Evolutionary conservation across 495 filamentous ascomycete genomes (phyloP).

Genomic region (Echria macrotheca): DNA sequence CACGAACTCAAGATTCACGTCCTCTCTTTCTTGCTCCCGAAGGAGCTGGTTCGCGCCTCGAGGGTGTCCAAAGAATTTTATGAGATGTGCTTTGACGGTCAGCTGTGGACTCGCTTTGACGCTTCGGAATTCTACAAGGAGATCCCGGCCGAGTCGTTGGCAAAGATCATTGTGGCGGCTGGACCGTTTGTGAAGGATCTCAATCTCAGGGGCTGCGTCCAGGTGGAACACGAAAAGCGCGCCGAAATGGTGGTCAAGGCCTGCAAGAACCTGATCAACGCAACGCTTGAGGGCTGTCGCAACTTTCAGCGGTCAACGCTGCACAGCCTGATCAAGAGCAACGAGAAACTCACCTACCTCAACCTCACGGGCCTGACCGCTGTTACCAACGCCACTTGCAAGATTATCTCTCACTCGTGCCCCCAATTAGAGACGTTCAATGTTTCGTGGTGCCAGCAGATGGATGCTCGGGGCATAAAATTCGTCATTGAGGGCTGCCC

Average conservation of each 20-base stretch:
- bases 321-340: conserved; percentile 73
- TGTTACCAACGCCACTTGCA: conserved; percentile 80
- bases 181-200: conserved; percentile 88
- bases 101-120: conserved; percentile 83
- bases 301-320: conserved; percentile 72
- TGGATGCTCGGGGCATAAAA: conserved; percentile 76
- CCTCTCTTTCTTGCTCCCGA: conserved; percentile 69
- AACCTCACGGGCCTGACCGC: conserved; percentile 77
- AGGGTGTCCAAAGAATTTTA: conserved; percentile 77
- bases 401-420: conserved; percentile 79
- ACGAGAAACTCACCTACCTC: conserved; percentile 69
- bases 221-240: conserved; percentile 72
- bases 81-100: conserved; percentile 87
- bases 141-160: conserved; percentile 75
- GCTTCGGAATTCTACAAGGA: conserved; percentile 80
- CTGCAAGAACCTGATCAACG: conserved; percentile 80
- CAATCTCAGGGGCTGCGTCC: conserved; percentile 60
- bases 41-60: conserved; percentile 77
- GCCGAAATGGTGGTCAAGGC: conserved; percentile 68
- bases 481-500: conserved; percentile 67
- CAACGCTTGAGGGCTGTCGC: conserved; percentile 81
- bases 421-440: conserved; percentile 76
- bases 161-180: conserved; percentile 77
- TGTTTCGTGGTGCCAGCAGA: conserved; percentile 83
- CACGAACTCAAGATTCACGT: conserved; percentile 75